Conservation (phyloP, 129 eudicot species). For the Glebionis coronaria region DNA sequence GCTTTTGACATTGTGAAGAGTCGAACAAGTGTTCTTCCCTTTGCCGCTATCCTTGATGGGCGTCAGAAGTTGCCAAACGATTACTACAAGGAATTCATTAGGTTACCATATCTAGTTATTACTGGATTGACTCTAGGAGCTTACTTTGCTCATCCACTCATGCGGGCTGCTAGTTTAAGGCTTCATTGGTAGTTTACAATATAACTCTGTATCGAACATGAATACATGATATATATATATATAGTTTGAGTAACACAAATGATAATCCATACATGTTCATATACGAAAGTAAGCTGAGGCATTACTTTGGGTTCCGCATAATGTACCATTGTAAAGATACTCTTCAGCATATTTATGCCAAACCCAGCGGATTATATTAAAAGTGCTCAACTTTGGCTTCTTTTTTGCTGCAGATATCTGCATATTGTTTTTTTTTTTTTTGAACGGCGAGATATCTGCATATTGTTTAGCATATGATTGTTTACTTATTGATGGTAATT, state of each 20-base stretch:
- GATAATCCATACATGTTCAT: not conserved
- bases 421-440: too few relatives aligned
- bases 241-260: not conserved
- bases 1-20: conserved; percentile 70
- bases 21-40: conserved; percentile 85
- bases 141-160: conserved; percentile 91
- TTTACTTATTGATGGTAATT: too few relatives aligned
- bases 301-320: too few relatives aligned
- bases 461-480: too few relatives aligned
- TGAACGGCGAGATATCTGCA: too few relatives aligned
- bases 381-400: too few relatives aligned
- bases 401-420: too few relatives aligned
- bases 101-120: conserved; percentile 82
- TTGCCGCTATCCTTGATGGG: conserved; percentile 92
- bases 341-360: too few relatives aligned
- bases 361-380: too few relatives aligned
- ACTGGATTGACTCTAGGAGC: conserved; percentile 83
- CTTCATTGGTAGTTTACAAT: conserved; percentile 74
- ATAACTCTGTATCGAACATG: conserved; percentile 14
- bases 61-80: conserved; percentile 87
- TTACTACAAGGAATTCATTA: conserved; percentile 76
- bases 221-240: too few relatives aligned
- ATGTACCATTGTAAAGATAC: not conserved
- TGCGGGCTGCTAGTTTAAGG: conserved; percentile 92
- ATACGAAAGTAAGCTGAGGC: not conserved